Base-by-base conservation (phyloP, 495 filamentous ascomycete genomes). In the Aspergillus affinis region DNA sequence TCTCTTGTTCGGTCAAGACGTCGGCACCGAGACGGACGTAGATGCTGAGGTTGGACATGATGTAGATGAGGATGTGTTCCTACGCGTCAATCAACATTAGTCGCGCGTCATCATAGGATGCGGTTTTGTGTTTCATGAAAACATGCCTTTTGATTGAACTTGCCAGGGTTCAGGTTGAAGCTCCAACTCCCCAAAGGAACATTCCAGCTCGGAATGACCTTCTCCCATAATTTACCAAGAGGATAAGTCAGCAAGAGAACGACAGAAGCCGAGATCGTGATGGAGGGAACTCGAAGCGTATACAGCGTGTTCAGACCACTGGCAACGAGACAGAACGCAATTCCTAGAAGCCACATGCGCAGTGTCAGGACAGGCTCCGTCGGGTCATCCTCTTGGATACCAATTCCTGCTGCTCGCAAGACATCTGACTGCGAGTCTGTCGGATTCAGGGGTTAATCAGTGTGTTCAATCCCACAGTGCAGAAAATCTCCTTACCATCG, bases 211-310 rank as follows among this genome's bases (percentile, higher is more conserved):
- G 87, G 87, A 49, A 85, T 66, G 19, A 65, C 55, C 30, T 75
- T 75, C 12, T 77, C 74, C 79, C 77, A 81, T 13, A 73, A 76
- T 19, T 81, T 81, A 17, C 87, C 86, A 2, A 88, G 66, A 4
- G 85, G 84, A 73, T 86, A 89, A 15, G 87, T 84, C 45, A 90
- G 73, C 20, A 90, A 76, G 64, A 86, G 86, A 9, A 83, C 83
- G 4, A 86, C 82, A 12, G 86, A 76, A 21, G 85, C 71, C 6
- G 84, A 82, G 21, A 90, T 76, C 6, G 78, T 80, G 61, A 89
- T 84, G 5, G 66, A 70, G 5, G 71, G 71, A 17, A 49, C 62
- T 19, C 86, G 80, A 26, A 90, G 67, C 17, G 84, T 85, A 70
- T 88, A 88, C 6, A 89, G 72, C 3, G 83, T 85, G 69, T 90